phyloP scores from a whole-genome alignment of 1,284 basidiomycete genomes.

The Marasmius fiardii region DNA sequence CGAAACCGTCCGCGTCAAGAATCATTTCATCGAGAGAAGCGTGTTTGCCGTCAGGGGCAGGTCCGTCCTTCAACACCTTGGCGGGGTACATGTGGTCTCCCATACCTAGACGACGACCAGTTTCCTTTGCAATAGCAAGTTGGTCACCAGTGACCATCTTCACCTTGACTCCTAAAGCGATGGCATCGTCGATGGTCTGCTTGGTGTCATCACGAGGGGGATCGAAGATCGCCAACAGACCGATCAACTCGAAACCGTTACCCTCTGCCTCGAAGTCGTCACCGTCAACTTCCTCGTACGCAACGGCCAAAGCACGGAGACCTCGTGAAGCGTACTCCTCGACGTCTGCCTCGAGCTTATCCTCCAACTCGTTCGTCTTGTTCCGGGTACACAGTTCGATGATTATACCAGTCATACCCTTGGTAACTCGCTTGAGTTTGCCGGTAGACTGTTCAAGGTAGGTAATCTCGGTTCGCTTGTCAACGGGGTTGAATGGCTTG shows the following conservation, averaged over 20 bases:
- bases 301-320: slow-evolving; percentile 96
- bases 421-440: slow-evolving; percentile 96
- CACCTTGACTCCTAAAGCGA: slow-evolving; percentile 94
- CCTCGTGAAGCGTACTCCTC: slow-evolving; percentile 95
- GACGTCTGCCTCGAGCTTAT: slow-evolving; percentile 90
- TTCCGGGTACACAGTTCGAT: slow-evolving; percentile 95
- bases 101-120: slow-evolving; percentile 90
- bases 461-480: slow-evolving; percentile 99
- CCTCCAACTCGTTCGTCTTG: slow-evolving; percentile 92
- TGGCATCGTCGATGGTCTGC: slow-evolving; percentile 97
- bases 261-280: slow-evolving; percentile 81
- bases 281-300: slow-evolving; percentile 90
- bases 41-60: slow-evolving; percentile 77
- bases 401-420: slow-evolving; percentile 99
- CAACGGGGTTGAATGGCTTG: slow-evolving; percentile 99
- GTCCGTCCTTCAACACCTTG: slow-evolving; percentile 92
- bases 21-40: slow-evolving; percentile 90
- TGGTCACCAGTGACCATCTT: slow-evolving; percentile 99
- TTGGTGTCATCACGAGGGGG: slow-evolving; percentile 98
- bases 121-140: slow-evolving; percentile 99
- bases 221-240: slow-evolving; percentile 97
- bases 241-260: slow-evolving; percentile 96
- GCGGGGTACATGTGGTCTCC: slow-evolving; percentile 98
- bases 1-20: slow-evolving; percentile 89
- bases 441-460: slow-evolving; percentile 92